A percentile compares a stretch with the other conserved stretches of the same genome.
Conservation (phyloP, 306 rosid genomes). For the Quillaja saponaria region DNA sequence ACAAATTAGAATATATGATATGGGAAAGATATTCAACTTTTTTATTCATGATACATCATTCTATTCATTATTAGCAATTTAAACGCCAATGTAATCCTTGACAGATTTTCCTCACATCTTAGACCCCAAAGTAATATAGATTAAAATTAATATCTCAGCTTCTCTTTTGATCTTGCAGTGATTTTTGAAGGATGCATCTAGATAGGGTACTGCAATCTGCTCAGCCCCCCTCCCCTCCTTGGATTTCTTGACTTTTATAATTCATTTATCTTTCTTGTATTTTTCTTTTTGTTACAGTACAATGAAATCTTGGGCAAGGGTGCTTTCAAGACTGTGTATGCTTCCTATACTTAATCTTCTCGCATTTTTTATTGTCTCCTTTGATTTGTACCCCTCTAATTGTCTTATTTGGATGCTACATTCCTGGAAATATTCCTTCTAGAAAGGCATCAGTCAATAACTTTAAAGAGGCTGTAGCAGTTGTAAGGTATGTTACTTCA, state of each 20-base stretch:
- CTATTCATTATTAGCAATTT: conserved; percentile 1
- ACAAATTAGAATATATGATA: too few species aligned
- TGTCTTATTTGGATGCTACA: conserved; percentile 7
- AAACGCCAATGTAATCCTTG: neutral
- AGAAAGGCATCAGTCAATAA: conserved; percentile 18
- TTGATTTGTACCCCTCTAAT: neutral
- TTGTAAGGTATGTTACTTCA: conserved; percentile 15
- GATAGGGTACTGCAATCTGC: conserved; percentile 9
- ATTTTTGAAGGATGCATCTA: neutral
- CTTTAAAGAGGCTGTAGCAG: conserved; percentile 4
- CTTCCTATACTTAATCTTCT: conserved; percentile 40
- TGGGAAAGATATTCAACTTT: neutral
- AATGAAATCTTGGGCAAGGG: conserved; percentile 88
- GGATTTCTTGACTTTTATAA: conserved; percentile 11
- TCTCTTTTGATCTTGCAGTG: neutral
- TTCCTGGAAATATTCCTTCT: conserved; percentile 21
- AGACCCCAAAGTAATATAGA: neutral
- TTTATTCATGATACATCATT: neutral
- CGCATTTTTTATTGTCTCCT: neutral
- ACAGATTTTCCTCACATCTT: conserved; percentile 8
- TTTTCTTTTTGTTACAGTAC: conserved; percentile 58
- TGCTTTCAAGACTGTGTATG: conserved; percentile 96
- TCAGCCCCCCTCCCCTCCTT: neutral
- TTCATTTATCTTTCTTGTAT: conserved; percentile 33
- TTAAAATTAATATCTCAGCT: conserved; percentile 4